Evolutionary conservation across 192 early-diverging fungal species (phyloP), one percentile per base, ranked within the genome.

Genomic region (Coemansia sp.): DNA sequence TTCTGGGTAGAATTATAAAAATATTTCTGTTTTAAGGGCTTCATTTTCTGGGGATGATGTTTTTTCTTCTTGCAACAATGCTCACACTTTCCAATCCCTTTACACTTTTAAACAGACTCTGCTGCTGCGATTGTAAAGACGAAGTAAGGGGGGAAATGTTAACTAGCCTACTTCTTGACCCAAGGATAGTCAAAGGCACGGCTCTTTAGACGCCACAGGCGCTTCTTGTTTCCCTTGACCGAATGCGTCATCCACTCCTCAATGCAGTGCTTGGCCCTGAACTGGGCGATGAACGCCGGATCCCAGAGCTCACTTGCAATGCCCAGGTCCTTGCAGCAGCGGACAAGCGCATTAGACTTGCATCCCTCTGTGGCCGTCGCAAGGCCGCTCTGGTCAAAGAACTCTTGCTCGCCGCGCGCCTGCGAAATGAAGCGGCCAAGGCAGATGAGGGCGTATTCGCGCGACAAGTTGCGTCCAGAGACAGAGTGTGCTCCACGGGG

Each of bases 321-420:
- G 26, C 93, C 94, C 57, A 98, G 83, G 85, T 99, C 97, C 71
- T 99, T 99, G 84, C 95, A 99, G 80, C 95, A 97, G 35, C 95
- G 88, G 87, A 97, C 93, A 56, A 99, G 78, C 4, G 97, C 96
- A 67, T 96, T 98, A 34, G 89, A 92, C 79, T 95, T 98, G 75
- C 87, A 88, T 3, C 90, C 93, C 81, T 97, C 95, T 0, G 91
- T 87, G 0, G 93, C 93, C 0, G 94, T 96, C 0, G 94, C 87
- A 46, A 96, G 67, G 8, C 84, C 87, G 45, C 85, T 81, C 39
- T 88, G 82, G 65, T 90, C 87, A 78, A 96, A 96, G 72, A 87
- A 96, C 63, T 95, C 95, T 67, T 96, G 92, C 73, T 97, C 95
- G 26, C 97, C 97, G 60, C 97, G 91, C 34, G 97, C 95, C 73